phyloP scores from a whole-genome alignment of 2,329 filamentous ascomycete species.

The Zymoseptoria crescenta region DNA sequence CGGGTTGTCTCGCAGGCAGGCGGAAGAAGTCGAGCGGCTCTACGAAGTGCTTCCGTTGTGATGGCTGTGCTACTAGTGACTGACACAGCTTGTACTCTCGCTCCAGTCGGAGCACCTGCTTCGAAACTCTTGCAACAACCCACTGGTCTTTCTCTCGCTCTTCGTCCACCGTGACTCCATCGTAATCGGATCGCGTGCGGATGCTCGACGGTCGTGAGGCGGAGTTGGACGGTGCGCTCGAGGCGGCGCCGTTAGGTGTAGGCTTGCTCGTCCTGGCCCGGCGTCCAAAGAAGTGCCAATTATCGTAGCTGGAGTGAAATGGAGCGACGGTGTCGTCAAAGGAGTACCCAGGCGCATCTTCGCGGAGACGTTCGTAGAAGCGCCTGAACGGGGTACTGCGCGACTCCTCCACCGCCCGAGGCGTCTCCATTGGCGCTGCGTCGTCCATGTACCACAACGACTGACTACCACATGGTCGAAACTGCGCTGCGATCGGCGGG shows the following conservation, averaged over 20 bases:
- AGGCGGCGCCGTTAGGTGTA: constrained; percentile 21
- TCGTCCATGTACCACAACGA: constrained; percentile 5
- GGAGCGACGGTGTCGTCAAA: constrained; percentile 34
- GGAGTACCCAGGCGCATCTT: constrained; percentile 29
- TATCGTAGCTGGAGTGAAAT: constrained; percentile 63
- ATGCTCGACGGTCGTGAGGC: constrained; percentile 18
- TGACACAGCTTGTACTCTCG: constrained; percentile 78
- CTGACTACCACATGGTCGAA: neutral
- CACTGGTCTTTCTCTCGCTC: constrained; percentile 31
- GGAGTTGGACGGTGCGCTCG: constrained; percentile 34
- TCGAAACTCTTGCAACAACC: constrained; percentile 75
- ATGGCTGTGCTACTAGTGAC: constrained; percentile 47
- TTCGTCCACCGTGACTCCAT: constrained; percentile 18
- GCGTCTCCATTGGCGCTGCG: constrained; percentile 9
- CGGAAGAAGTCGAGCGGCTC: constrained; percentile 73
- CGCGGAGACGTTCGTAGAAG: constrained; percentile 28
- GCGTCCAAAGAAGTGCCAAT: constrained; percentile 57
- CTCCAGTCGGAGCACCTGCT: constrained; percentile 75
- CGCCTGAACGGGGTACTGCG: constrained; percentile 19
- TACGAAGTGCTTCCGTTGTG: constrained; percentile 65
- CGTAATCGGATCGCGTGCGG: constrained; percentile 23
- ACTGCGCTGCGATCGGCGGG: neutral
- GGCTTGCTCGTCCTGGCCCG: constrained; percentile 43
- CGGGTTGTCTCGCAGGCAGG: constrained; percentile 58
- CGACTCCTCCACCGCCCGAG: constrained; percentile 3